Evolutionary conservation across 169 alveolate species (phyloP).

Genomic region (Plasmodium ovale): DNA sequence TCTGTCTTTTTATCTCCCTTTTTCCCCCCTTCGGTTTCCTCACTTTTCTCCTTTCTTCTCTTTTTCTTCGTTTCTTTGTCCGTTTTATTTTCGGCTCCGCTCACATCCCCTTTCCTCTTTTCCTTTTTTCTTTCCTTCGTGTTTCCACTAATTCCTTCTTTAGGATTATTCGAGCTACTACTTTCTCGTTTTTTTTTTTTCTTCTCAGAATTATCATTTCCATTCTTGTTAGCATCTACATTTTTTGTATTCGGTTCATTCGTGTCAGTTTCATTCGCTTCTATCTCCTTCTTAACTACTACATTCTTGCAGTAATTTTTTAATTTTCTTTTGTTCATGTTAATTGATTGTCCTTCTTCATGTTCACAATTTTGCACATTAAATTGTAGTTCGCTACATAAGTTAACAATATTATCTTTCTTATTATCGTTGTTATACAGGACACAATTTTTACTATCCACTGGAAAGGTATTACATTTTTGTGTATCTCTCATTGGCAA

Average conservation of each 20-base stretch:
- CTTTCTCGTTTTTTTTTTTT: neutral
- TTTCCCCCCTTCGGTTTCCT: neutral
- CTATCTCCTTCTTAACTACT: constrained; percentile 1
- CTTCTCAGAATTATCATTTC: neutral
- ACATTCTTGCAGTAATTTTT: neutral
- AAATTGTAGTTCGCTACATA: neutral
- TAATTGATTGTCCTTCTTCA: neutral
- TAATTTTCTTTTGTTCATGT: neutral
- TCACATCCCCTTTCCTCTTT: neutral
- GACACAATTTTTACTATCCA: neutral
- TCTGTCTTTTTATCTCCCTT: neutral
- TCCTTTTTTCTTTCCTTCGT: too few relatives aligned
- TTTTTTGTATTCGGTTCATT: neutral
- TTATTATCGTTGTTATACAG: neutral
- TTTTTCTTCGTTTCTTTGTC: neutral
- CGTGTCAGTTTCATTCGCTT: neutral
- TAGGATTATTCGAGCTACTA: neutral
- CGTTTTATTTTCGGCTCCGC: neutral
- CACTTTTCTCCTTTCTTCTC: neutral
- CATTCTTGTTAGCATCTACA: neutral
- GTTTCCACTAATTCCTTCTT: too few relatives aligned
- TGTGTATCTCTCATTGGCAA: constrained; percentile 3
- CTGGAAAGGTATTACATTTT: neutral
- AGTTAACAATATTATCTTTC: neutral
- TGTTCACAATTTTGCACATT: neutral